Percentiles rank a stretch among this genome's conserved stretches.
These are phyloP conservation scores for Stephania cephalantha DNA, from an alignment of 164 flowering plant species.

Conservation along the genomic window DNA sequence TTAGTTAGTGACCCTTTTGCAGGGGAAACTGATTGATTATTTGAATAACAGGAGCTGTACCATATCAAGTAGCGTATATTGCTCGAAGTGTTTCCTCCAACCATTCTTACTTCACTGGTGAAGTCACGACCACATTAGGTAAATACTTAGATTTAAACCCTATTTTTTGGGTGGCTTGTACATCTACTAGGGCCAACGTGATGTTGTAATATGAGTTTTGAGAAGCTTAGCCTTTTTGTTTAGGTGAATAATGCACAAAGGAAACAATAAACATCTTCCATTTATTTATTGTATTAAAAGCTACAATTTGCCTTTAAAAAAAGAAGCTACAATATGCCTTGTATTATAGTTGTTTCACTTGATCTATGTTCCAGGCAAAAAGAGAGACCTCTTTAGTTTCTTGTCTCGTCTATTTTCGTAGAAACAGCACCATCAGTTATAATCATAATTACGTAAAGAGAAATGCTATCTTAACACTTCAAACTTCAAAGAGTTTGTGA, in stretches of 20 bases:
- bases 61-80: background rate
- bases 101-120: background rate
- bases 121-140: background rate
- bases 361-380: background rate
- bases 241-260: background rate
- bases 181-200: background rate
- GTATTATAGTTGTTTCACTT: no score
- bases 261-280: no score
- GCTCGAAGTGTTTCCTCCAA: background rate
- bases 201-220: background rate
- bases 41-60: background rate
- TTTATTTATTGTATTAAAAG: background rate
- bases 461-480: no score
- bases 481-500: no score
- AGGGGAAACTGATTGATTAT: background rate
- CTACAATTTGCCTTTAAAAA: background rate
- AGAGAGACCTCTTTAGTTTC: background rate
- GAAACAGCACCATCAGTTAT: no score
- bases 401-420: no score
- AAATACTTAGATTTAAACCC: background rate
- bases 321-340: no score
- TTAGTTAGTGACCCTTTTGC: background rate
- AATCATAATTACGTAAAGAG: no score
- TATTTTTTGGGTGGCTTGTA: background rate
- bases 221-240: background rate